These are phyloP conservation scores for Diaporthe ampelina DNA, from an alignment of 2,329 filamentous ascomycete species.

Conservation along the genomic window DNA sequence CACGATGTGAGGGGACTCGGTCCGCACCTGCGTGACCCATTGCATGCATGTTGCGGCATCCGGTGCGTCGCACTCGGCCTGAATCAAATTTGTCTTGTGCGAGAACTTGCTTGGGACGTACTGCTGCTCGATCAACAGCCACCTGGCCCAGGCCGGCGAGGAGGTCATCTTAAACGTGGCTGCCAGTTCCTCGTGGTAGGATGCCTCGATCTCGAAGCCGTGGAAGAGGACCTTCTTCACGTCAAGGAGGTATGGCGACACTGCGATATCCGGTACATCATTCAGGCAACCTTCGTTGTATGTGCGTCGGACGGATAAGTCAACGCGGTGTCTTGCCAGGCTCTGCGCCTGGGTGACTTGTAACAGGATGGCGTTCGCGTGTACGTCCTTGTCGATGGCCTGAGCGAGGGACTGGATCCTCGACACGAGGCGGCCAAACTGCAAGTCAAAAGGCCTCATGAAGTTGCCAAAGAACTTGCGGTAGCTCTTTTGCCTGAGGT, in stretches of 20 bases:
- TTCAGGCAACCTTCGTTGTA: conserved; percentile 36
- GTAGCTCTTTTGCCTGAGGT: conserved; percentile 43
- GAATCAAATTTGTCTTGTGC: conserved; percentile 43
- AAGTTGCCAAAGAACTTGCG: conserved; percentile 27
- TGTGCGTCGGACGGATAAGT: conserved; percentile 40
- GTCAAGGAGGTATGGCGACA: conserved; percentile 37
- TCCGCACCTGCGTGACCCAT: conserved; percentile 46
- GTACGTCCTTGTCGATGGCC: conserved; percentile 42
- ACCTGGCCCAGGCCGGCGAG: conserved; percentile 46
- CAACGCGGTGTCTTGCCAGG: conserved; percentile 40
- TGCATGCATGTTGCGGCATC: conserved; percentile 48
- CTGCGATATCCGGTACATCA: neutral
- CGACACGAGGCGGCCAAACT: conserved; percentile 42
- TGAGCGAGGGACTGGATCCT: conserved; percentile 41
- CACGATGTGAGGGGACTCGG: conserved; percentile 43
- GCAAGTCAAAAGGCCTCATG: conserved; percentile 42
- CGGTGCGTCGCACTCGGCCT: conserved; percentile 49
- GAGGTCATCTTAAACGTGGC: conserved; percentile 47
- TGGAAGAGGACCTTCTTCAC: conserved; percentile 46
- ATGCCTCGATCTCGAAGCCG: conserved; percentile 45
- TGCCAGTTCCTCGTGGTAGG: conserved; percentile 47
- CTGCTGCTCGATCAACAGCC: conserved; percentile 47
- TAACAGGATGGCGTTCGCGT: conserved; percentile 41
- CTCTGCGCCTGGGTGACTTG: conserved; percentile 42
- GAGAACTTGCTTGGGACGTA: conserved; percentile 46